phyloP scores from a whole-genome alignment of 768 basidiomycete species.

The Agrocybe chaxingu region DNA sequence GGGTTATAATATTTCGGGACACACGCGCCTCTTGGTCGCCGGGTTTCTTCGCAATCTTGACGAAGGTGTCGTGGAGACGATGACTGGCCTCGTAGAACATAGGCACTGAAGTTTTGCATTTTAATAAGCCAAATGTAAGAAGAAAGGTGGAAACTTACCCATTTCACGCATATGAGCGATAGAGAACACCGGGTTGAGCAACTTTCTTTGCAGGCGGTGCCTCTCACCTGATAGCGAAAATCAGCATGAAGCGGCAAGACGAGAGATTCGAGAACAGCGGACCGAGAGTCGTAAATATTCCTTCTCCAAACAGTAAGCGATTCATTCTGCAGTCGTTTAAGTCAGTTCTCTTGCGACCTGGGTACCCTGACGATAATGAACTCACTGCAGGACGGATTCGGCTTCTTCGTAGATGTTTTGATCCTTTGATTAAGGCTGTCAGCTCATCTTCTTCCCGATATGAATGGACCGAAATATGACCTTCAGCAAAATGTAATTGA shows the following conservation, averaged over 20 bases:
- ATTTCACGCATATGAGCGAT: slow-evolving; percentile 35
- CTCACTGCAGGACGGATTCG: slow-evolving; percentile 22
- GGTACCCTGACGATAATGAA: not conserved
- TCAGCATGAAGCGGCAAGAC: not conserved
- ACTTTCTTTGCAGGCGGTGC: slow-evolving; percentile 39
- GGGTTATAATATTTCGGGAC: not conserved
- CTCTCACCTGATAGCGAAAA: slow-evolving; percentile 27
- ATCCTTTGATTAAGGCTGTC: slow-evolving; percentile 17
- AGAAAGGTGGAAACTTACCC: slow-evolving; percentile 10
- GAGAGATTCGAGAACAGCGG: not conserved
- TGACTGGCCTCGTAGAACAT: slow-evolving; percentile 29
- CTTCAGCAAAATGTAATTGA: slow-evolving; percentile 45
- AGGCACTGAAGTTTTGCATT: slow-evolving; percentile 21
- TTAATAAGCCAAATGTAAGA: not conserved
- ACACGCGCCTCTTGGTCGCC: slow-evolving; percentile 27
- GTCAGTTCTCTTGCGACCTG: not conserved
- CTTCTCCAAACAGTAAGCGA: slow-evolving; percentile 20
- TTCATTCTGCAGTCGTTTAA: slow-evolving; percentile 9
- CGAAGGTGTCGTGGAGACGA: slow-evolving; percentile 26
- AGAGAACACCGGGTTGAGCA: slow-evolving; percentile 44
- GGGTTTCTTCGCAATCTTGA: slow-evolving; percentile 18
- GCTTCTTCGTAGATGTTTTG: slow-evolving; percentile 29
- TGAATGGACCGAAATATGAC: not conserved
- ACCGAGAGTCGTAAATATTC: slow-evolving; percentile 23
- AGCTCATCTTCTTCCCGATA: not conserved